Conservation (phyloP, 805 yeast species). For the Priceomyces melissophilus region DNA sequence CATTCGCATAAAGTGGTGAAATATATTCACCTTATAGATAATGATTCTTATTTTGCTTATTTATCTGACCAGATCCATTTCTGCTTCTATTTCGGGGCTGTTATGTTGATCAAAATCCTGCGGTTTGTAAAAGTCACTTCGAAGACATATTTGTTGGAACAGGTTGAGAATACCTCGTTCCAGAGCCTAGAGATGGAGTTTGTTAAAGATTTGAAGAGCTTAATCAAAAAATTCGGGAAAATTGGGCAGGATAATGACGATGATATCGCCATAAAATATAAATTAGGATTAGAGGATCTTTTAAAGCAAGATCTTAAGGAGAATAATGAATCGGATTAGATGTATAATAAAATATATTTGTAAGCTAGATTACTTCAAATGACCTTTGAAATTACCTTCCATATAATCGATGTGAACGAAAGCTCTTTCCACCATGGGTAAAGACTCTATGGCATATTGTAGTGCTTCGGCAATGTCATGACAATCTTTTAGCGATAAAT, state of each 20-base stretch:
- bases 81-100: conserved; percentile 41
- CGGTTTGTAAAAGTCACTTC: conserved; percentile 4
- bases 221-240: conserved; percentile 26
- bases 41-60: conserved; percentile 60
- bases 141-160: conserved; percentile 3
- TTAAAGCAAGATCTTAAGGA: conserved; percentile 2
- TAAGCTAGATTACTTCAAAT: conserved; percentile 20
- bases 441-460: conserved; percentile 74
- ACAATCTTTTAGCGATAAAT: conserved; percentile 56
- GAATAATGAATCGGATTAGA: not conserved
- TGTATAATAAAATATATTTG: not conserved
- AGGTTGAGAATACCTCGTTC: not conserved
- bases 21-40: conserved; percentile 37
- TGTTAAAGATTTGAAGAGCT: conserved; percentile 13
- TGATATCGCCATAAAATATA: conserved; percentile 31
- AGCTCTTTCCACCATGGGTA: conserved; percentile 76
- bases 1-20: conserved; percentile 43
- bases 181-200: conserved; percentile 4
- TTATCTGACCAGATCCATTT: conserved; percentile 70
- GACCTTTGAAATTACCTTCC: conserved; percentile 43
- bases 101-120: conserved; percentile 30
- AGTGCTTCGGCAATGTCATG: conserved; percentile 81
- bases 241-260: conserved; percentile 24
- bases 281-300: conserved; percentile 15
- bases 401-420: conserved; percentile 75